Evolutionary conservation across 2,329 filamentous ascomycete genomes (phyloP).

Genomic region (Monilinia vaccinii-corymbosi): DNA sequence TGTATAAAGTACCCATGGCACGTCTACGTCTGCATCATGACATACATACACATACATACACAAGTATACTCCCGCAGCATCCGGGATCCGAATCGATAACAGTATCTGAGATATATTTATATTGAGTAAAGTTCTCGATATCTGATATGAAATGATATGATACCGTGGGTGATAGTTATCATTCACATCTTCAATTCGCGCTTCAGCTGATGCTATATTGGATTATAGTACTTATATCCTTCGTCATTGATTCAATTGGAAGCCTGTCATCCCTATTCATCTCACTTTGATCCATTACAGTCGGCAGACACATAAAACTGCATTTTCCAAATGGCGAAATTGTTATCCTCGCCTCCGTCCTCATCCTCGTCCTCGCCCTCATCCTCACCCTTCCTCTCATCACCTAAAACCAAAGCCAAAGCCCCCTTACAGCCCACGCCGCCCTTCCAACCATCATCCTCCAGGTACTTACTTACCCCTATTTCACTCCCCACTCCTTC

Average conservation of each 20-base stretch:
- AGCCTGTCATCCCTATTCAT: no score
- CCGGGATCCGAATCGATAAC: no score
- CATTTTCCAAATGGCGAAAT: slow-evolving; percentile 5
- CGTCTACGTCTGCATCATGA: not conserved
- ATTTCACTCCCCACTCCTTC: no score
- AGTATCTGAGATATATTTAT: no score
- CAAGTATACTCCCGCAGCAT: not conserved
- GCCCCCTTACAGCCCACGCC: no score
- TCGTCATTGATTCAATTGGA: no score
- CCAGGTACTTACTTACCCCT: not conserved
- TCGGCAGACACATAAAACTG: not conserved
- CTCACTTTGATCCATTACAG: no score
- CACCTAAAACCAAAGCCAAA: not conserved
- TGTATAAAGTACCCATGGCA: not conserved
- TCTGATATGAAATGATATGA: not conserved
- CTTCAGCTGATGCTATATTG: no score
- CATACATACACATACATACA: not conserved
- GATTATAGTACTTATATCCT: no score
- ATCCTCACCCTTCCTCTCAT: not conserved
- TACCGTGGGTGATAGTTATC: no score
- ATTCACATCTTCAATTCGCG: no score
- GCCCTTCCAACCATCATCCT: not conserved
- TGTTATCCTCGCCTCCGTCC: not conserved
- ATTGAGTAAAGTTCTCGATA: not conserved
- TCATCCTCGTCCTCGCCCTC: not conserved